Conservation (phyloP, 805 yeast species). For the Phaffomyces antillensis region DNA sequence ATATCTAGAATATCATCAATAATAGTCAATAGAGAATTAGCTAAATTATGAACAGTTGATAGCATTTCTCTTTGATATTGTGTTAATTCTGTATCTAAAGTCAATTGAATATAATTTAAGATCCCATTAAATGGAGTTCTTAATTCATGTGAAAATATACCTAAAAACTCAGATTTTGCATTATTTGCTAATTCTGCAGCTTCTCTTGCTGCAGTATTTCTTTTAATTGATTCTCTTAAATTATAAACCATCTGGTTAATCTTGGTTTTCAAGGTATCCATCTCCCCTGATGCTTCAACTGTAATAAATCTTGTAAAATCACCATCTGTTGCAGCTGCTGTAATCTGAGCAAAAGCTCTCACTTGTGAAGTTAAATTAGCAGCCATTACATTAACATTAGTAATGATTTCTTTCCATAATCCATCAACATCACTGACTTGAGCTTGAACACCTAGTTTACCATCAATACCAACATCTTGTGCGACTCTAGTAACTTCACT, state of each 20-base stretch:
- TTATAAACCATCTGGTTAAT: slow-evolving; percentile 79
- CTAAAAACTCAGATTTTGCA: slow-evolving; percentile 84
- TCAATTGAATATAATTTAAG: slow-evolving; percentile 86
- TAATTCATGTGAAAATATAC: slow-evolving; percentile 82
- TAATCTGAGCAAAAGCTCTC: slow-evolving; percentile 87
- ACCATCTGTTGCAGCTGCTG: slow-evolving; percentile 94
- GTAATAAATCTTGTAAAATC: slow-evolving; percentile 85
- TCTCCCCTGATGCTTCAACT: slow-evolving; percentile 87
- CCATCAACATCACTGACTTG: slow-evolving; percentile 89
- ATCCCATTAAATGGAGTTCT: slow-evolving; percentile 92
- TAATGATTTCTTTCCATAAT: slow-evolving; percentile 84
- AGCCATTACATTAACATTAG: slow-evolving; percentile 90
- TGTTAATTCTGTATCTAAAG: slow-evolving; percentile 80
- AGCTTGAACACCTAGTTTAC: slow-evolving; percentile 87
- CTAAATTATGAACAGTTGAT: slow-evolving; percentile 80
- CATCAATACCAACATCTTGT: slow-evolving; percentile 87
- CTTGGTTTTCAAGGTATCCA: slow-evolving; percentile 50
- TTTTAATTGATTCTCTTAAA: slow-evolving; percentile 79
- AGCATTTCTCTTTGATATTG: slow-evolving; percentile 91
- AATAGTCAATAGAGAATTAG: slow-evolving; percentile 77
- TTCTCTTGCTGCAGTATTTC: slow-evolving; percentile 89
- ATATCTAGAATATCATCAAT: slow-evolving; percentile 88
- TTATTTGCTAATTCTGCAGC: slow-evolving; percentile 89
- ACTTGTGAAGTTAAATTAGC: slow-evolving; percentile 86
- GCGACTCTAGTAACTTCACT: slow-evolving; percentile 86